Conservation (phyloP, 2,329 filamentous ascomycete species). For the Zymoseptoria brevis region DNA sequence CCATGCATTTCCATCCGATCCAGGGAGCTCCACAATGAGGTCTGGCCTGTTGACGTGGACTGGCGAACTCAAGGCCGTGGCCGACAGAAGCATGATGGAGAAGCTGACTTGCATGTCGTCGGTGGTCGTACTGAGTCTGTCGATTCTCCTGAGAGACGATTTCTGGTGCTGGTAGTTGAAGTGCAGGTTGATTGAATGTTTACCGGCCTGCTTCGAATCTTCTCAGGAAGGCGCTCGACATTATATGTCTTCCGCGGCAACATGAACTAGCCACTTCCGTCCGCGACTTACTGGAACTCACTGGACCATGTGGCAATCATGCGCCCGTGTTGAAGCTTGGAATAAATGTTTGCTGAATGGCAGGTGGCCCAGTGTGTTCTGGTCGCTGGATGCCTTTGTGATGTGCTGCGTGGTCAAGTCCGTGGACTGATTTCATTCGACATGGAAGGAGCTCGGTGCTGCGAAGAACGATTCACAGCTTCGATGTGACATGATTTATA, state of each 20-base stretch:
- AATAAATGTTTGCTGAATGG: neutral
- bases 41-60: neutral
- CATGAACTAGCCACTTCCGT: neutral
- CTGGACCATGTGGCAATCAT: neutral
- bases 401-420: neutral
- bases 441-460: neutral
- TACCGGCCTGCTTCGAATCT: neutral
- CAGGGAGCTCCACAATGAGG: neutral
- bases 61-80: neutral
- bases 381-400: neutral
- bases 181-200: neutral
- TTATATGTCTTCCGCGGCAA: neutral
- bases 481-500: neutral
- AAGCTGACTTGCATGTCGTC: neutral
- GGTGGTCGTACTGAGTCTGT: neutral
- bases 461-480: neutral
- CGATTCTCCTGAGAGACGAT: neutral
- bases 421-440: neutral
- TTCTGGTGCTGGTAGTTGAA: neutral
- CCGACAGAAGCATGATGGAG: neutral
- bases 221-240: neutral
- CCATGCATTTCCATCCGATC: neutral
- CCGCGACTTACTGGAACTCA: neutral
- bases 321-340: neutral
- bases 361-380: neutral